Evolutionary conservation across 139 green algal genomes (phyloP).

Genomic region (Desmodesmus armatus): DNA sequence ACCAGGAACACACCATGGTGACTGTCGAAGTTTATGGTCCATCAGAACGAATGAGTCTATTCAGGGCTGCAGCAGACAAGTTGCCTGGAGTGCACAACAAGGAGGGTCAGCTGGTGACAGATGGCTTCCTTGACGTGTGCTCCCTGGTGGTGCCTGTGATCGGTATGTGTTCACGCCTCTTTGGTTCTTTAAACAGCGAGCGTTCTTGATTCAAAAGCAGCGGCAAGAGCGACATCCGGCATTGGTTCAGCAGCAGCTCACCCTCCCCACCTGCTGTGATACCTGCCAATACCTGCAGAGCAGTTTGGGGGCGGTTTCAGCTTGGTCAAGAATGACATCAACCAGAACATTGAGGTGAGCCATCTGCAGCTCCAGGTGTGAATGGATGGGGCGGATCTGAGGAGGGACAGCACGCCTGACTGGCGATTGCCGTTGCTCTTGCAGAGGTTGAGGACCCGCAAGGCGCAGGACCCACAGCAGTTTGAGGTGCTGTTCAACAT

Average conservation of each 20-base stretch:
- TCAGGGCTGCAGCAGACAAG: slow-evolving; percentile 11
- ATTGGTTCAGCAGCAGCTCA: slow-evolving; percentile 20
- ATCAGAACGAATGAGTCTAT: slow-evolving; percentile 35
- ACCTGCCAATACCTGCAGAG: slow-evolving; percentile 55
- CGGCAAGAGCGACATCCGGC: no score
- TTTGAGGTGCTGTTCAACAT: slow-evolving; percentile 72
- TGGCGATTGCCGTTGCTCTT: not conserved
- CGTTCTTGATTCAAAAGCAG: no score
- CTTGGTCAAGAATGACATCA: slow-evolving; percentile 75
- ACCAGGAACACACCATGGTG: no score
- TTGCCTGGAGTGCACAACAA: slow-evolving; percentile 33
- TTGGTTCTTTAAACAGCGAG: no score
- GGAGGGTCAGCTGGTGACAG: slow-evolving; percentile 65
- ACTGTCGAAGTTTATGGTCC: no score
- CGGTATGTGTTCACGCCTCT: slow-evolving; percentile 42
- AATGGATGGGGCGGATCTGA: not conserved
- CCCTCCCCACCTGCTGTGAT: not conserved
- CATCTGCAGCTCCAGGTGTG: not conserved
- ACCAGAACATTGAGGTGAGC: slow-evolving; percentile 76
- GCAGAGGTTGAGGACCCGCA: slow-evolving; percentile 61
- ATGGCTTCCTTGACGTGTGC: slow-evolving; percentile 68
- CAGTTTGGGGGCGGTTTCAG: slow-evolving; percentile 77
- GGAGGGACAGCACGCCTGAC: not conserved
- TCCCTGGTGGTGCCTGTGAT: slow-evolving; percentile 68
- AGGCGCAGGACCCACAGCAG: slow-evolving; percentile 51